Evolutionary conservation across 495 filamentous ascomycete species (phyloP), one percentile per base, ranked within the genome.

Genomic region (Lepraria neglecta): DNA sequence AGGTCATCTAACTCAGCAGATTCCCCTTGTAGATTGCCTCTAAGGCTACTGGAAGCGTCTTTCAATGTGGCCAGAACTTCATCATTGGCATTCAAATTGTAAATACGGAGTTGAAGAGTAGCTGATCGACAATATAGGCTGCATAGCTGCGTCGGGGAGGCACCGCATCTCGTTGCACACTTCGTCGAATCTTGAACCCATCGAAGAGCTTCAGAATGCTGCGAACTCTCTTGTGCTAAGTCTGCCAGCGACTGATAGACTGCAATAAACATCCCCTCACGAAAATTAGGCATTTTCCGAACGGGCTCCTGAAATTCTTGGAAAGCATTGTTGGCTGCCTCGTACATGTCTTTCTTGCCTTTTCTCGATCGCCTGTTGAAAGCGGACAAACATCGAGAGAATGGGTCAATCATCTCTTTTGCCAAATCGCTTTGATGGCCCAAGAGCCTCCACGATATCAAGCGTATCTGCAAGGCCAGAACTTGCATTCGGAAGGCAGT

Each of bases 401-500:
- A 79, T 14, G 90, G 90, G 4, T 84, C 78, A 53, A 86, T 71
- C 55, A 95, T 69, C 31, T 95, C 89, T 68, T 83, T 88, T 28
- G 78, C 78, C 21, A 82, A 70, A 59, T 95, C 80, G 17, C 79
- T 84, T 24, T 82, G 65, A 68, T 94, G 91, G n/a, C 79, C 77
- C 5, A 84, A 82, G 38, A 91, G 54, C 42, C 76, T 82, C 90
- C 90, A 92, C 73, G 86, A 89, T 57, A 81, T 72, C 17, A 82
- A 71, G 7, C 89, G 82, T 38, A 83, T 77, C 54, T 84, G 80
- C 15, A 96, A 74, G 2, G 85, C 88, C 0, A 90, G 65, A 1
- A 80, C 69, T 65, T 95, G 90, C 12, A 95, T 69, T 43, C 76
- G 78, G 15, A 95, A 75, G 0, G 78, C 76, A 0, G 79, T 75